These are phyloP conservation scores for Aspergillus bombycis DNA, from an alignment of 2,329 filamentous ascomycete species.

Conservation along the genomic window DNA sequence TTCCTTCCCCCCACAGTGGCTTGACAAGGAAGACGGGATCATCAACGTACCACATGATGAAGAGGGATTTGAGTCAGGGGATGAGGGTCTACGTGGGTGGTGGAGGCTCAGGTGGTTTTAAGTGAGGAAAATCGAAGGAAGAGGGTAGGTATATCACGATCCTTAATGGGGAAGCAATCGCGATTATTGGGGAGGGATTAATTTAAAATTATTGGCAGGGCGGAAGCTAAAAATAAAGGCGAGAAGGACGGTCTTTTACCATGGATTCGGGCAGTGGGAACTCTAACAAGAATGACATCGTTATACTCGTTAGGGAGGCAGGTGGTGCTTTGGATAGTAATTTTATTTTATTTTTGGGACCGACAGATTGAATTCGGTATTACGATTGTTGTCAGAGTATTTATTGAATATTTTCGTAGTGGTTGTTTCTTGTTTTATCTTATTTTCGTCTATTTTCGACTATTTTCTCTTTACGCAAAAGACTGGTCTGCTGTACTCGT, in stretches of 20 bases:
- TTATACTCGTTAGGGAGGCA: not conserved
- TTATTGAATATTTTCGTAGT: not conserved
- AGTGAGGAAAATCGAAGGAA: slow-evolving; percentile 13
- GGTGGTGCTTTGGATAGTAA: not conserved
- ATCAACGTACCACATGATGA: slow-evolving; percentile 33
- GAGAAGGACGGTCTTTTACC: not conserved
- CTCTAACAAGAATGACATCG: not conserved
- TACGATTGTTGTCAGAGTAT: not conserved
- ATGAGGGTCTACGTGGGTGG: not conserved
- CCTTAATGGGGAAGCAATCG: not conserved
- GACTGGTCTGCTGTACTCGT: slow-evolving; percentile 2
- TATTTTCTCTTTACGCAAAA: not conserved
- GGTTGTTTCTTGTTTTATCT: not conserved
- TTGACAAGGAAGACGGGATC: not conserved
- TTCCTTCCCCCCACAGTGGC: not conserved
- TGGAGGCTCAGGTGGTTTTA: not conserved
- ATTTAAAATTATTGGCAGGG: slow-evolving; percentile 7
- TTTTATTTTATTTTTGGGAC: not conserved
- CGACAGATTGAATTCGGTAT: no score
- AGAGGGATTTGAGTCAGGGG: not conserved
- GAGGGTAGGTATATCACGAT: not conserved
- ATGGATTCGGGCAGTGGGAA: not conserved
- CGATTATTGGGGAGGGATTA: slow-evolving; percentile 8
- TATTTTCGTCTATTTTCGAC: no score
- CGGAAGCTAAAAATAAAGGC: slow-evolving; percentile 24